Evolutionary conservation across 441 rosid species (phyloP), one percentile per base, ranked within the genome.

Genomic region (Rhodomyrtus psidioides): DNA sequence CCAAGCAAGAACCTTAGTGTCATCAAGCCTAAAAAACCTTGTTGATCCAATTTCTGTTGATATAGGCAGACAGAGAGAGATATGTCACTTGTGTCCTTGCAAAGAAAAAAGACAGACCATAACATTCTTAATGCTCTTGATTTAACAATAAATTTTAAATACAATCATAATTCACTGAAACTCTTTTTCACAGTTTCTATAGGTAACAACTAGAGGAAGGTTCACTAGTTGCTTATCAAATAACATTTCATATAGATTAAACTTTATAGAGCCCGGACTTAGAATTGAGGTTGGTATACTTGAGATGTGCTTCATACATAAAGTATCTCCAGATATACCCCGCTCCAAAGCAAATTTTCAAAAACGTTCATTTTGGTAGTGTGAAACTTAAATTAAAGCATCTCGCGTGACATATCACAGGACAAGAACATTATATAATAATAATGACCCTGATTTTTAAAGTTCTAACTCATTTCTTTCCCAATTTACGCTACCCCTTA

Each of bases 1-100:
- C 99, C 99, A 97, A 83, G 93, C 90, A 86, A 97, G 84, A 58
- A 96, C 97, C 90, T 94, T 97, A 21, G 92, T 87, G 90, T 96
- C 96, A 84, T 95, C 95, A 84, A 97, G 98, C 89, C 98, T 95
- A 87, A 93, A 96, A 88, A 95, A 95, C 75, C 89, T 95, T 86
- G 91, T 87, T 12, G 96, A 92, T 88, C 98, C 99, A 90, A 95
- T 88, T 88, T 93, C 98, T 97, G 92, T 90, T 82, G 6, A 59
- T 5, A 84, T 34, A 88, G 24, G 82, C 6, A 89, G 59, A 83
- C 79, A 60, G 60, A 85, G 27, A 83, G 24, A 76, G 44, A 86
- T 30, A 28, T 17, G 53, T 15, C 42, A 70, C 9, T 70, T 39
- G n/a, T 70, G 16, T 70, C 79, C 79, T 70, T 70, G 1, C 79